Conservation (phyloP, 805 yeast species). For the Wickerhamiella brachini region DNA sequence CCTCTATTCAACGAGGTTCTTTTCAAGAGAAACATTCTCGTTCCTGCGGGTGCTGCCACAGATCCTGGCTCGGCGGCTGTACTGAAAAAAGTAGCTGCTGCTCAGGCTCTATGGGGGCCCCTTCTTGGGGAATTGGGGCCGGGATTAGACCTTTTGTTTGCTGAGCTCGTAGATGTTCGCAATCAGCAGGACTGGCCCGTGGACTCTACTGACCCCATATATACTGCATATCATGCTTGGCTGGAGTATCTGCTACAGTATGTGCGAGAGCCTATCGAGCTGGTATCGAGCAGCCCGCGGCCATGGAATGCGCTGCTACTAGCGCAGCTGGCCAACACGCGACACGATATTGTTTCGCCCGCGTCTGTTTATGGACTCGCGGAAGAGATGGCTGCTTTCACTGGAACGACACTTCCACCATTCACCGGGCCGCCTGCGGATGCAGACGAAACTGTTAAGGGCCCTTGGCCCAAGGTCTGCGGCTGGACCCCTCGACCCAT, state of each 20-base stretch:
- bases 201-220: neutral
- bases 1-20: slow-evolving; percentile 9
- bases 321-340: slow-evolving; percentile 8
- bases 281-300: slow-evolving; percentile 9
- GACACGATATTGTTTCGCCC: neutral
- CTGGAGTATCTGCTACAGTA: slow-evolving; percentile 9
- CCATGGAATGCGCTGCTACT: slow-evolving; percentile 19
- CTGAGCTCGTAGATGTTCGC: slow-evolving; percentile 3
- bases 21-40: slow-evolving; percentile 13
- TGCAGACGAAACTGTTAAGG: neutral
- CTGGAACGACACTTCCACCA: slow-evolving; percentile 5
- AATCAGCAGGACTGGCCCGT: slow-evolving; percentile 14
- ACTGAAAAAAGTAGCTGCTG: slow-evolving; percentile 1
- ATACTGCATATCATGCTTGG: slow-evolving; percentile 11
- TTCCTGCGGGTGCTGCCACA: slow-evolving; percentile 9
- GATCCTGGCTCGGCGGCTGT: neutral
- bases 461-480: slow-evolving; percentile 8
- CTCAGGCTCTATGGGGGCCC: slow-evolving; percentile 15
- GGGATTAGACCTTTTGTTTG: slow-evolving; percentile 4
- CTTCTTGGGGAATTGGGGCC: slow-evolving; percentile 9
- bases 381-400: slow-evolving; percentile 14
- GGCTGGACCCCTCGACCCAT: slow-evolving; percentile 13
- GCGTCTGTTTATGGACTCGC: slow-evolving; percentile 4
- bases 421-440: neutral
- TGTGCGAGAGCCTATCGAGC: neutral